These are phyloP conservation scores for Helianthus annuus DNA, from an alignment of 129 eudicot species.

Conservation along the genomic window DNA sequence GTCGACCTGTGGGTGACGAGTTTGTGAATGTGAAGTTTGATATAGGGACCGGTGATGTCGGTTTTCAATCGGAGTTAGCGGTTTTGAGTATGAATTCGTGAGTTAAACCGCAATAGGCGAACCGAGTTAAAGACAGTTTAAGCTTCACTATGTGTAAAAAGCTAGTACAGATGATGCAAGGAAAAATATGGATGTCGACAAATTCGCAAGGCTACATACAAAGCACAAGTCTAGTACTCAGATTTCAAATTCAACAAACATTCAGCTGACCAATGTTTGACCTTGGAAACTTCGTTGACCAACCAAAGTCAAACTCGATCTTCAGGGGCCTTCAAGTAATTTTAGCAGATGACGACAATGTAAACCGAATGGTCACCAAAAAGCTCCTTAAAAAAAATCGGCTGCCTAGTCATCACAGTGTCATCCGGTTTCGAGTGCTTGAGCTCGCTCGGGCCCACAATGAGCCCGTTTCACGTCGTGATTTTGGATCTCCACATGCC, in stretches of 20 bases:
- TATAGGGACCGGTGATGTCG: slow-evolving; percentile 51
- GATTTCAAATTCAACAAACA: slow-evolving; percentile 57
- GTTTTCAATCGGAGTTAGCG: slow-evolving; percentile 44
- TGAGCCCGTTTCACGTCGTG: slow-evolving; percentile 48
- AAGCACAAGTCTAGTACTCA: slow-evolving; percentile 64
- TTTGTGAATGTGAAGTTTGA: slow-evolving; percentile 59
- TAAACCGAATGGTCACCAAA: slow-evolving; percentile 74
- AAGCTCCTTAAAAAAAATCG: slow-evolving; percentile 79
- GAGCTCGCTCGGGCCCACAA: slow-evolving; percentile 54
- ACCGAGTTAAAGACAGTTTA: slow-evolving; percentile 55
- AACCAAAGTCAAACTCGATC: slow-evolving; percentile 55
- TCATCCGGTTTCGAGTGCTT: slow-evolving; percentile 81
- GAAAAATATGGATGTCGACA: slow-evolving; percentile 67
- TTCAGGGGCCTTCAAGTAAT: slow-evolving; percentile 73
- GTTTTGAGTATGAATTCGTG: slow-evolving; percentile 29
- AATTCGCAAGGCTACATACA: slow-evolving; percentile 54
- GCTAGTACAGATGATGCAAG: slow-evolving; percentile 97
- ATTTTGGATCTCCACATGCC: slow-evolving; percentile 89
- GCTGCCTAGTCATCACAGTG: slow-evolving; percentile 69
- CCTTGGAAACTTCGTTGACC: slow-evolving; percentile 41
- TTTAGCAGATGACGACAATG: slow-evolving; percentile 70
- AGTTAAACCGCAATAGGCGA: slow-evolving; percentile 42
- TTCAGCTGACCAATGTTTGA: slow-evolving; percentile 38
- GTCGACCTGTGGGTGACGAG: slow-evolving; percentile 54
- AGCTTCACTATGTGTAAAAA: slow-evolving; percentile 87